Evolutionary conservation across 164 flowering plant genomes (phyloP).

Genomic region (Umbilicus rupestris): DNA sequence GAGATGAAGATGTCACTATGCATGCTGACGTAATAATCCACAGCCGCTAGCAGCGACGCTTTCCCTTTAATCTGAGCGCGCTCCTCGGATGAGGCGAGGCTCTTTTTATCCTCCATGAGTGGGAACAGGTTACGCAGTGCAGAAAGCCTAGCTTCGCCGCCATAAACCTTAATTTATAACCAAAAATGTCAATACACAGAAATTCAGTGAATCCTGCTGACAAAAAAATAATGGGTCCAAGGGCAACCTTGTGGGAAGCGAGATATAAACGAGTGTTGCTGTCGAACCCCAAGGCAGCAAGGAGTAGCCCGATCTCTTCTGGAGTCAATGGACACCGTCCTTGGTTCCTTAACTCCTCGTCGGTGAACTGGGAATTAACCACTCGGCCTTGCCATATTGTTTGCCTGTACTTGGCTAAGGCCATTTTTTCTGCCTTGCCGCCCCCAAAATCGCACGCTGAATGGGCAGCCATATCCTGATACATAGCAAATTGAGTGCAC

Average conservation of each 20-base stretch:
- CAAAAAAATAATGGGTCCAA: background rate
- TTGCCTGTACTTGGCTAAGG: slow-evolving; percentile 87
- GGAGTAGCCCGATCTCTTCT: slow-evolving; percentile 88
- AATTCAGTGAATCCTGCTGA: background rate
- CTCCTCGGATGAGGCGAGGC: slow-evolving; percentile 65
- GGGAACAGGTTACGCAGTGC: slow-evolving; percentile 67
- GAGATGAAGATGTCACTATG: slow-evolving; percentile 92
- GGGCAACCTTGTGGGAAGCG: slow-evolving; percentile 85
- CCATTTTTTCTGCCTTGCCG: slow-evolving; percentile 82
- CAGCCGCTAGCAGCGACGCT: slow-evolving; percentile 86
- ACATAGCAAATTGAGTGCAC: background rate
- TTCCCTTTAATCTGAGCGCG: slow-evolving; percentile 58
- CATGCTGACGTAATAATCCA: slow-evolving; percentile 91
- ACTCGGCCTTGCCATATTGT: slow-evolving; percentile 94
- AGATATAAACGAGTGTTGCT: slow-evolving; percentile 85
- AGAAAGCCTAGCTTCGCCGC: slow-evolving; percentile 89
- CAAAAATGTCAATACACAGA: background rate
- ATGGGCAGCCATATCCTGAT: slow-evolving; percentile 99
- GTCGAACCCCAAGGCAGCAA: slow-evolving; percentile 86
- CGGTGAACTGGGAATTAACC: slow-evolving; percentile 73
- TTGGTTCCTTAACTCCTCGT: slow-evolving; percentile 70
- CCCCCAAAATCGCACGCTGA: slow-evolving; percentile 99
- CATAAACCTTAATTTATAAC: slow-evolving; percentile 57
- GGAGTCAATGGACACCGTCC: slow-evolving; percentile 99
- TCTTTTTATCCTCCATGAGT: slow-evolving; percentile 84